Evolutionary conservation across 2,329 filamentous ascomycete species (phyloP).

Genomic region (Arthrobotrys megalospora): DNA sequence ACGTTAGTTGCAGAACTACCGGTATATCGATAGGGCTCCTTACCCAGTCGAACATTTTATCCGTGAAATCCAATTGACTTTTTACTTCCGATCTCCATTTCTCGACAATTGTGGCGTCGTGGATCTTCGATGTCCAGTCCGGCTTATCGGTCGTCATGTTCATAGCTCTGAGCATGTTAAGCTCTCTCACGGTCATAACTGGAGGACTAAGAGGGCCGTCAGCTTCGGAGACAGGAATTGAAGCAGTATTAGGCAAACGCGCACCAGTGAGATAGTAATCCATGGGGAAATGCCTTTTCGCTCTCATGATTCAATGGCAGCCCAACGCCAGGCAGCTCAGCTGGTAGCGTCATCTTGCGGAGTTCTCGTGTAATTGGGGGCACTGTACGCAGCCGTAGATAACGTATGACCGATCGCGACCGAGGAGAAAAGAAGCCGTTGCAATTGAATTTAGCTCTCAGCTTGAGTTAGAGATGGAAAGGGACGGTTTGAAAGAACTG

Average conservation of each 20-base stretch:
- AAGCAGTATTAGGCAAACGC: background rate
- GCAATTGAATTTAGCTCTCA: too few relatives aligned
- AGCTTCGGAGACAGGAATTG: background rate
- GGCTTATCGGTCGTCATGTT: slow-evolving; percentile 67
- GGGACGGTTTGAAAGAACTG: too few relatives aligned
- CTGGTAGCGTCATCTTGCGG: slow-evolving; percentile 15
- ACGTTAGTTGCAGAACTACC: too few relatives aligned
- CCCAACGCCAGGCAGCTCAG: slow-evolving; percentile 25
- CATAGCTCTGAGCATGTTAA: slow-evolving; percentile 67
- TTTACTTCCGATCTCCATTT: slow-evolving; percentile 66
- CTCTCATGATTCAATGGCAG: slow-evolving; percentile 8
- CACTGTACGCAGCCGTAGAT: background rate
- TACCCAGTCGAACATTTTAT: slow-evolving; percentile 67
- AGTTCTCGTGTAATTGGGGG: background rate
- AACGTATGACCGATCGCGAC: background rate
- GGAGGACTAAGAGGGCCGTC: background rate
- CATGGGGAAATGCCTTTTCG: slow-evolving; percentile 27
- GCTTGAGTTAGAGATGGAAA: too few relatives aligned
- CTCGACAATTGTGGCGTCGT: slow-evolving; percentile 65
- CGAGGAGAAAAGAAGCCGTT: background rate
- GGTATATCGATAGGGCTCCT: too few relatives aligned
- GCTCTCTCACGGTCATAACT: slow-evolving; percentile 63
- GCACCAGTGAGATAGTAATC: slow-evolving; percentile 16
- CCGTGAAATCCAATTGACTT: slow-evolving; percentile 65
- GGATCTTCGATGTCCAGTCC: slow-evolving; percentile 67